Base-by-base conservation (phyloP, 371 early-diverging fungal species). In the Mortierella sp. region DNA sequence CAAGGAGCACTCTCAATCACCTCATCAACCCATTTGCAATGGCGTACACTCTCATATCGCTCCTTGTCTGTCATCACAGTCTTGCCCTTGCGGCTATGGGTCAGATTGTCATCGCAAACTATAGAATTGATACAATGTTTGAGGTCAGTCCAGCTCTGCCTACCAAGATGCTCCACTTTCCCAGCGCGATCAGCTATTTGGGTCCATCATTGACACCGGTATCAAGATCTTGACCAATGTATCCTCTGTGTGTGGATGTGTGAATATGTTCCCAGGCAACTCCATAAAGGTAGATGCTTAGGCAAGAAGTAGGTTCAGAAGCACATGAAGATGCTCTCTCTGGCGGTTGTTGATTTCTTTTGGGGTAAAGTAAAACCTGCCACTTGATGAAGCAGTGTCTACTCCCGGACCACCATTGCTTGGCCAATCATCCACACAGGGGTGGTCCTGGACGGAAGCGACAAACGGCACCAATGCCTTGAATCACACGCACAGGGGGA, bases 21-120 rank as follows among this genome's bases (percentile, higher is more conserved):
- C 78, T 97, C 92, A 80, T 97, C 97, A 4, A 96, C 97, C 96
- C 97, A 97, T 82, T 90, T 90, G 81, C 98, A 98, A 71, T 98
- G 98, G 24, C 92, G 86, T 39, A 98, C 83, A 43, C 93, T 86
- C 72, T 97, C 97, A 68, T 90, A 91, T 46, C 97, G 89, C 79
- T 98, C 98, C 10, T 80, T 57, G 53, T 94, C 97, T 31, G 80
- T 90, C 89, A 97, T 89, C 31, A 97, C 97, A 0, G 97, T 96
- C 71, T 91, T 92, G 28, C 98, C 98, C 81, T 98, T 98, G 63
- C 89, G 89, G 55, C 81, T 74, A 69, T 93, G 93, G 7, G 97
- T 97, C 52, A 88, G 87, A 17, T 67, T 61, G 81, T 98, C 98
- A 67, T 87, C 90, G 74, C 94, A 94, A 16, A 95, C 94, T 89